Conservation (phyloP, 768 basidiomycete genomes). For the Termitomyces sp. region DNA sequence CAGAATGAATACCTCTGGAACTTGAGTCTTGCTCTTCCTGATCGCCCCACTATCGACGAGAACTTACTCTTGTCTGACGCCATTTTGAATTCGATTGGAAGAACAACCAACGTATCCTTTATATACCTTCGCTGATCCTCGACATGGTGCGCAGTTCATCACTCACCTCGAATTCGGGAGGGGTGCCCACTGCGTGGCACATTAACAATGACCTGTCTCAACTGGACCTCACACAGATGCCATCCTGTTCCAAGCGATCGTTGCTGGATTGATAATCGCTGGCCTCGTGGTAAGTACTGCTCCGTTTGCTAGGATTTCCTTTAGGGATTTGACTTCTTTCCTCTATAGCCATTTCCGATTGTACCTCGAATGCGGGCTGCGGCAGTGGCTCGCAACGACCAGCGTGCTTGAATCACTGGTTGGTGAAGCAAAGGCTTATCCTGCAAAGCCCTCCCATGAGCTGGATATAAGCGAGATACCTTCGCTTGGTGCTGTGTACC, state of each 20-base stretch:
- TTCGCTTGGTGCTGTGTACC: constrained; percentile 6
- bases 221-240: constrained; percentile 17
- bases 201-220: constrained; percentile 25
- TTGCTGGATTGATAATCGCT: constrained; percentile 26
- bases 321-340: too few species aligned
- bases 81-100: constrained; percentile 12
- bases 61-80: not conserved
- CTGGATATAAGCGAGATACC: constrained; percentile 8
- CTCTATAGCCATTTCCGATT: constrained; percentile 25
- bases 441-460: constrained; percentile 7
- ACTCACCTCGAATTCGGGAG: constrained; percentile 35
- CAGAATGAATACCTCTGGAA: too few species aligned
- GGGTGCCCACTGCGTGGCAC: constrained; percentile 34
- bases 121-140: constrained; percentile 14
- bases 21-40: too few species aligned
- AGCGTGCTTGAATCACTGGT: constrained; percentile 15
- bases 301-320: too few species aligned
- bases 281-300: constrained; percentile 13
- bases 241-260: constrained; percentile 33
- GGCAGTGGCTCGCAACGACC: constrained; percentile 11
- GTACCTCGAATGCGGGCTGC: constrained; percentile 12
- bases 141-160: constrained; percentile 19
- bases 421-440: constrained; percentile 11
- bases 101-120: constrained; percentile 12
- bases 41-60: too few species aligned